phyloP scores from a whole-genome alignment of 306 rosid species.

The Oemleria cerasiformis region DNA sequence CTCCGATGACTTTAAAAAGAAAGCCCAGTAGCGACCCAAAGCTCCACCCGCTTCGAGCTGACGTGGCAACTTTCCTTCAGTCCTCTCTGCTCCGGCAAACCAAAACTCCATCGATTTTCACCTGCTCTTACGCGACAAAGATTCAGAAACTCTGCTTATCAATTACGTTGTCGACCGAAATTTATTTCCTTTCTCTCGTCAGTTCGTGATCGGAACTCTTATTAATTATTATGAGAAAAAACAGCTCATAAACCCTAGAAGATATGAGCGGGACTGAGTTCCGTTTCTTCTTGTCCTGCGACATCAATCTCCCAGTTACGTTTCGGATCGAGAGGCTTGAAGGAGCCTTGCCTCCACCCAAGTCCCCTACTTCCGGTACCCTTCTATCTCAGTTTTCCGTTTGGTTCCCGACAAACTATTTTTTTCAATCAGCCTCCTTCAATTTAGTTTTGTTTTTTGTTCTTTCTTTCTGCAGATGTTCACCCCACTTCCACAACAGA shows the following conservation, averaged over 20 bases:
- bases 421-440: background rate
- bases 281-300: conserved; percentile 95
- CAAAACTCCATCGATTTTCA: background rate
- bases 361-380: conserved; percentile 50
- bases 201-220: background rate
- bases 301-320: conserved; percentile 84
- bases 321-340: conserved; percentile 78
- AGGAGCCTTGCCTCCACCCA: conserved; percentile 56
- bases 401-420: conserved; percentile 6
- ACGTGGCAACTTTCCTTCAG: background rate
- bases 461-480: conserved; percentile 38
- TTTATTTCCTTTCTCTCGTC: background rate
- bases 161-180: background rate
- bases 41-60: background rate
- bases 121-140: background rate
- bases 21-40: background rate
- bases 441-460: background rate
- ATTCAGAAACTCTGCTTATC: background rate
- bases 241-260: background rate
- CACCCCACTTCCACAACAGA: conserved; percentile 46
- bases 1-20: background rate
- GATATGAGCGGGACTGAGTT: conserved; percentile 82
- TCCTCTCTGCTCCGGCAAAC: background rate
- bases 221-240: background rate
- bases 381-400: background rate